Evolutionary conservation across 306 rosid genomes (phyloP).

Genomic region (Citrullus colocynthis): DNA sequence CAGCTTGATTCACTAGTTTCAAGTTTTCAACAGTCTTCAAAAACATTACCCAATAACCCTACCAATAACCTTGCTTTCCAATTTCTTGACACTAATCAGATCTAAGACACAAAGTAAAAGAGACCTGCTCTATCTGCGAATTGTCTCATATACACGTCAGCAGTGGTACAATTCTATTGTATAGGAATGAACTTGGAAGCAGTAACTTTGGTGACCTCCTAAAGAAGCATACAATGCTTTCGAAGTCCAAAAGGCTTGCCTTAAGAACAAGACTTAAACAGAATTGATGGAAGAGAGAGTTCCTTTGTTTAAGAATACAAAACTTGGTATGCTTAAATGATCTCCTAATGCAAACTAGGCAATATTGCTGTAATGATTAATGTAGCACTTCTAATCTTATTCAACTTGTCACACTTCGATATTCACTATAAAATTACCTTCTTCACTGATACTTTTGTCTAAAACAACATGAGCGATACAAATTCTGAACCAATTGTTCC

Average conservation of each 20-base stretch:
- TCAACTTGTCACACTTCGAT: not conserved
- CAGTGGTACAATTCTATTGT: not conserved
- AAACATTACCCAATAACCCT: not conserved
- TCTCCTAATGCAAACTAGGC: not conserved
- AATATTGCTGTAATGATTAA: not conserved
- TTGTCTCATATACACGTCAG: not conserved
- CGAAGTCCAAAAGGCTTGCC: not conserved
- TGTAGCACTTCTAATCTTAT: not conserved
- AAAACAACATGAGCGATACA: not conserved
- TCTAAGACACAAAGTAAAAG: not conserved
- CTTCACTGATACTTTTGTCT: not conserved
- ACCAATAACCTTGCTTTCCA: not conserved
- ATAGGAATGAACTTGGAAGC: not conserved
- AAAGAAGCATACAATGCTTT: not conserved
- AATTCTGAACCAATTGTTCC: not conserved
- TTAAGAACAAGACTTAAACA: not conserved
- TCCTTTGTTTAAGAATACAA: not conserved
- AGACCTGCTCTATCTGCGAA: not conserved
- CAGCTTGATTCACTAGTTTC: not conserved
- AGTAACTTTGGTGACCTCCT: not conserved
- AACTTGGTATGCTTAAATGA: not conserved
- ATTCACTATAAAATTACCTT: not conserved
- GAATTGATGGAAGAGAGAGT: not conserved
- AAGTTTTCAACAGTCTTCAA: not conserved
- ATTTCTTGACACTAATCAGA: not conserved